Conservation (phyloP, 371 early-diverging fungal species). For the Coemansia sp. region DNA sequence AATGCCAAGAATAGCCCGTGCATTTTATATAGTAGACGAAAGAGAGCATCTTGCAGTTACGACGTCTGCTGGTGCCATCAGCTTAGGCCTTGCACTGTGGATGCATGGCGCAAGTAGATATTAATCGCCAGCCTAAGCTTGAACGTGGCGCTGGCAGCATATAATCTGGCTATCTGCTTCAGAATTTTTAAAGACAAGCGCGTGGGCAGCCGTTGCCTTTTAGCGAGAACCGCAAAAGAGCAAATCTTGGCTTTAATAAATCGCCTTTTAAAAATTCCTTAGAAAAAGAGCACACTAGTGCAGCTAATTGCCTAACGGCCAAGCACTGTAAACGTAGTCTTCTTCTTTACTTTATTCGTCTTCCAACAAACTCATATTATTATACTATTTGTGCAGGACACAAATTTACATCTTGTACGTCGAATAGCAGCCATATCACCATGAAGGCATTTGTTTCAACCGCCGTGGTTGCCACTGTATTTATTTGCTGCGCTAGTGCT, state of each 20-base stretch:
- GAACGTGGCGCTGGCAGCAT: too few relatives aligned
- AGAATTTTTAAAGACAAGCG: too few relatives aligned
- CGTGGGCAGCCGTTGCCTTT: too few relatives aligned
- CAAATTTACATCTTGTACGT: neutral
- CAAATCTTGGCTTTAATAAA: neutral
- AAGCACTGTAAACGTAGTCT: neutral
- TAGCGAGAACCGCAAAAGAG: too few relatives aligned
- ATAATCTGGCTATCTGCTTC: too few relatives aligned
- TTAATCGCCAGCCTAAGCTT: too few relatives aligned
- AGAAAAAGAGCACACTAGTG: neutral
- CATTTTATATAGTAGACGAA: too few relatives aligned
- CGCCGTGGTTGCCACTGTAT: neutral
- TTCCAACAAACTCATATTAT: neutral
- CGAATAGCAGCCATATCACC: neutral
- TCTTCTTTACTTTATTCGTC: neutral
- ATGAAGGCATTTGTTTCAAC: conserved; percentile 1
- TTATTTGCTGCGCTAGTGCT: neutral
- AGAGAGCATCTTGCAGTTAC: too few relatives aligned
- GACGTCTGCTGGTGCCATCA: too few relatives aligned
- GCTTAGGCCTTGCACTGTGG: too few relatives aligned
- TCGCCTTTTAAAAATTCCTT: neutral
- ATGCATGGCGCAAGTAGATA: too few relatives aligned
- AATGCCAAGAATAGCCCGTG: too few relatives aligned
- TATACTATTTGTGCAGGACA: conserved; percentile 1
- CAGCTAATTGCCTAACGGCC: neutral